Evolutionary conservation across 768 basidiomycete genomes (phyloP), one percentile per base, ranked within the genome.

Genomic region (Mycena alexandri): DNA sequence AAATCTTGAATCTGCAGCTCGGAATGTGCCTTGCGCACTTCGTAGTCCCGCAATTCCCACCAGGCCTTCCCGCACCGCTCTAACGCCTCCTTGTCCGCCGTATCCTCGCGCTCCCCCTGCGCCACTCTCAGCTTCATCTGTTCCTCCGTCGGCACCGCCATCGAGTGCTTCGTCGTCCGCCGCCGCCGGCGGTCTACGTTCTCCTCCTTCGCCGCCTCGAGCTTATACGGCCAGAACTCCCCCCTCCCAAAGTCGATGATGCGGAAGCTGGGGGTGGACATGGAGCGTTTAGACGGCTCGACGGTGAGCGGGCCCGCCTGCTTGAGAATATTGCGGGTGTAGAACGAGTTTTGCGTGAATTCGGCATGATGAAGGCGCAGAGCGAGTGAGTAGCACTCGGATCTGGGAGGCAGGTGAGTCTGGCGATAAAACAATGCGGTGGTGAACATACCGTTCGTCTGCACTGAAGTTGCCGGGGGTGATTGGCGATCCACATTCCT

Each of bases 211-310:
- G 41, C 59, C 9, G 59, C 48, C 2, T 19, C 55, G 17, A 57
- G 61, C 7, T 57, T 3, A 21, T 57, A 41, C 54, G 29, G 61
- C 66, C 47, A 67, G 42, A 57, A 22, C 61, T 71, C 69, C 36
- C 64, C 70, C 5, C 84, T 76, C 17, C 86, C 86, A 52, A 85
- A 86, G 69, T 86, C 86, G 56, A 86, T 84, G 68, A 86, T 64
- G 24, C 85, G 79, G 71, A 84, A 86, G 62, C 75, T 78, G n/a
- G 81, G 79, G 3, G 58, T 56, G 7, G 48, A 19, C 25, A 65
- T 2, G 19, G 77, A 76, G 44, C 82, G 78, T 51, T 63, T 36
- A 21, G 55, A 24, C 0, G 73, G 77, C 11, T 76, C 74, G 21
- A 70, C 67, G 13, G 75, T 78, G 21, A 84, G 80, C 42, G 80